Percentiles rank a stretch among this genome's conserved stretches.
phyloP scores from a whole-genome alignment of 2,329 filamentous ascomycete genomes.

The Cladosporium phlei region DNA sequence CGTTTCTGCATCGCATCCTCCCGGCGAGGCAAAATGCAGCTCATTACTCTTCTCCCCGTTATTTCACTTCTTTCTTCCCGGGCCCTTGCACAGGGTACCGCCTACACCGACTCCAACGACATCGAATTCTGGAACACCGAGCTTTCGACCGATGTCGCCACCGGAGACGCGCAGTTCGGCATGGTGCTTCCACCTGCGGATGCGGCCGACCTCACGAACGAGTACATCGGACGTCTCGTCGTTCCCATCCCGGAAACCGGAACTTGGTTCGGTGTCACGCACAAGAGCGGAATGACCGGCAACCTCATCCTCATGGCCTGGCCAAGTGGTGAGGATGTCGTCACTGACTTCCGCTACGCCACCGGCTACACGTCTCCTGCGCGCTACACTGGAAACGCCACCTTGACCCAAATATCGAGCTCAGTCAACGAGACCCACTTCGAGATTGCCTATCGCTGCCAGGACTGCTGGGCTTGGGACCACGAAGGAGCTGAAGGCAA shows the following conservation, averaged over 20 bases:
- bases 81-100: slow-evolving; percentile 24
- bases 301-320: slow-evolving; percentile 56
- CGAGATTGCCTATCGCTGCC: slow-evolving; percentile 61
- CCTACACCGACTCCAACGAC: slow-evolving; percentile 40
- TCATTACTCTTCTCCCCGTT: slow-evolving; percentile 19
- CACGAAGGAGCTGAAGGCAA: slow-evolving; percentile 38
- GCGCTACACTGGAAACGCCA: slow-evolving; percentile 58
- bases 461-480: slow-evolving; percentile 45
- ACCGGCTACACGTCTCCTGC: slow-evolving; percentile 56
- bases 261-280: slow-evolving; percentile 56
- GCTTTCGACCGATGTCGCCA: slow-evolving; percentile 37
- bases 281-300: slow-evolving; percentile 55
- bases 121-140: slow-evolving; percentile 52
- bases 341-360: slow-evolving; percentile 56
- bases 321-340: slow-evolving; percentile 49
- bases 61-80: slow-evolving; percentile 19
- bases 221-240: slow-evolving; percentile 59
- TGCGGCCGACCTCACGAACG: slow-evolving; percentile 39
- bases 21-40: slow-evolving; percentile 24
- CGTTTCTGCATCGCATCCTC: slow-evolving; percentile 12
- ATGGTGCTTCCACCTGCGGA: slow-evolving; percentile 47
- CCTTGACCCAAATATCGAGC: slow-evolving; percentile 56
- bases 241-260: slow-evolving; percentile 36
- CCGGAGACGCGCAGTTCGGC: slow-evolving; percentile 50
- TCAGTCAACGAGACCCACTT: slow-evolving; percentile 56